These are phyloP conservation scores for Stemphylium lycopersici DNA, from an alignment of 2,329 filamentous ascomycete species.

Conservation along the genomic window DNA sequence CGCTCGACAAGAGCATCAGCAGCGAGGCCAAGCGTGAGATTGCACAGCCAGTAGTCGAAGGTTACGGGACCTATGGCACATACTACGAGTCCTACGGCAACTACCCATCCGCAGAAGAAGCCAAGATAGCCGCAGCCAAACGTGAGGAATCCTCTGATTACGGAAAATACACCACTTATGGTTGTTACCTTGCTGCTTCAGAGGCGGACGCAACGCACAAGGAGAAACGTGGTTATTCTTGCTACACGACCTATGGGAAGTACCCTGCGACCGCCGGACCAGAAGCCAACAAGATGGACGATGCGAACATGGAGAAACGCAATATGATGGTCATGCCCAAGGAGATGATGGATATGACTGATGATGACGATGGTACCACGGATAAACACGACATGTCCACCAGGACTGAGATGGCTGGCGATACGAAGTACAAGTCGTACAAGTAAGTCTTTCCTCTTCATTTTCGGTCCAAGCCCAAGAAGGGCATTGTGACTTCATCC, in stretches of 20 bases:
- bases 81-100: constrained; percentile 2
- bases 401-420: not conserved
- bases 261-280: not conserved
- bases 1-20: constrained; percentile 12
- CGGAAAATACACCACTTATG: not conserved
- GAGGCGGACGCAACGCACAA: not conserved
- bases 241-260: not conserved
- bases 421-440: not conserved
- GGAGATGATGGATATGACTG: not conserved
- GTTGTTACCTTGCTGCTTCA: not conserved
- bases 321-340: constrained; percentile 1
- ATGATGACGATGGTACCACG: not conserved
- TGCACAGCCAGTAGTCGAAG: not conserved
- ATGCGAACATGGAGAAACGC: not conserved
- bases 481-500: not conserved
- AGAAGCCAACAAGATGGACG: not conserved
- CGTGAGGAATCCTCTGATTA: not conserved
- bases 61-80: not conserved
- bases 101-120: not conserved
- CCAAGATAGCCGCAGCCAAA: not conserved
- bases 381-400: not conserved
- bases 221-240: not conserved
- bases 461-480: not conserved
- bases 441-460: not conserved
- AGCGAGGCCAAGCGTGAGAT: not conserved